Conservation (phyloP, 2,329 filamentous ascomycete genomes). For the Penicillium sp. region DNA sequence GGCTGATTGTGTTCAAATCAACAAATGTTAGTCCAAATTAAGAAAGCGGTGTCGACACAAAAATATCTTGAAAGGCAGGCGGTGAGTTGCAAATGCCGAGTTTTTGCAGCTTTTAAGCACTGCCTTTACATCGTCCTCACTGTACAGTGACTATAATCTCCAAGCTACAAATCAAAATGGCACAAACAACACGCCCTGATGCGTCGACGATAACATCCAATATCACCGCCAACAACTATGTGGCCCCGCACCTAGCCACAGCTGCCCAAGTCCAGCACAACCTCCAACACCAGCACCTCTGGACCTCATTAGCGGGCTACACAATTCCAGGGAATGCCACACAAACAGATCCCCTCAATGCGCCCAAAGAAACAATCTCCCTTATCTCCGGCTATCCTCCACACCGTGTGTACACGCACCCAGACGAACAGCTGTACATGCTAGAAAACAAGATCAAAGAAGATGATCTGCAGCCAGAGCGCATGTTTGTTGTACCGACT, state of each 20-base stretch:
- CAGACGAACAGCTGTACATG: slow-evolving; percentile 64
- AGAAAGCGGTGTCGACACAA: slow-evolving; percentile 13
- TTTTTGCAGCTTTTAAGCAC: slow-evolving; percentile 1
- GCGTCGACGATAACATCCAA: slow-evolving; percentile 45
- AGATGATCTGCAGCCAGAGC: slow-evolving; percentile 51
- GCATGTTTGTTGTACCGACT: slow-evolving; percentile 62
- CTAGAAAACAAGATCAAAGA: slow-evolving; percentile 53
- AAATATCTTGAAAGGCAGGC: slow-evolving; percentile 2
- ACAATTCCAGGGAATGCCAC: slow-evolving; percentile 12
- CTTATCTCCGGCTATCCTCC: slow-evolving; percentile 64
- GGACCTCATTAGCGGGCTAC: slow-evolving; percentile 59
- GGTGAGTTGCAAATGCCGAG: slow-evolving; percentile 7
- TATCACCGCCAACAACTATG: slow-evolving; percentile 32
- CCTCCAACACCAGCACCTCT: slow-evolving; percentile 63
- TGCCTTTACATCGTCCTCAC: neutral
- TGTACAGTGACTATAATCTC: neutral
- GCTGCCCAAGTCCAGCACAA: slow-evolving; percentile 64
- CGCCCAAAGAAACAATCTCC: slow-evolving; percentile 31
- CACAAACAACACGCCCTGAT: slow-evolving; percentile 10
- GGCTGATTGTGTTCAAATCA: neutral
- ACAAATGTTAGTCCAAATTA: neutral
- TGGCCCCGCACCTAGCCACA: slow-evolving; percentile 44
- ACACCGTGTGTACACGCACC: slow-evolving; percentile 62
- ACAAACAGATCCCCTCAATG: neutral
- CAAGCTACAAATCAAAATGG: slow-evolving; percentile 14